Base-by-base conservation (phyloP, 2,329 filamentous ascomycete species). In the Monosporascus cannonballus region DNA sequence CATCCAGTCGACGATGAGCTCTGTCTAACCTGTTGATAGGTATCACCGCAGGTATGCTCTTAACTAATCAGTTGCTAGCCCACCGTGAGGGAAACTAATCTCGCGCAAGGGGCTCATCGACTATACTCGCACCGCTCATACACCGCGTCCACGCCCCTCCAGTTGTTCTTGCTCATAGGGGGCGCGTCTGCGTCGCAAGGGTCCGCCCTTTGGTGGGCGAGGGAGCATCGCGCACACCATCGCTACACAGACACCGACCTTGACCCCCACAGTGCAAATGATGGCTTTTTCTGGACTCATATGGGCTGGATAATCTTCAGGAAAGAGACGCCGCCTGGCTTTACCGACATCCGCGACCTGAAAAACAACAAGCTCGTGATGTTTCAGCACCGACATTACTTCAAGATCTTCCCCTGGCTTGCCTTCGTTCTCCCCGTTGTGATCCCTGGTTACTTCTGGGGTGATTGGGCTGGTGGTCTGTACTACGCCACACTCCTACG, bases 271-370 rank as follows among this genome's bases (percentile, higher is more conserved):
- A 92, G 88, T 24, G 90, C 95, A 63, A 86, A 89, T 74, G 95
- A 95, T 79, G 90, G 90, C 61, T 80, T 94, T 48, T 73, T 90
- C 61, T 93, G 92, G 80, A 90, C 83, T 50, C 87, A 90, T 75
- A 76, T 95, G 53, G 90, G 90, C 64, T 95, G 90, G 90, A 94
- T 95, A 89, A 73, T 95, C 66, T 85, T 95, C 80, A 93, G 93
- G 80, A 90, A 95, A 76, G 93, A 95, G 76, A 89, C 89, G 80
- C 81, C 87, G 57, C 89, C 90, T 64, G 90, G 90, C 65, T 88
- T 90, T 57, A 92, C 89, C 71, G 90, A 95, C 64, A 94, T 95
- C 66, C 86, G 87, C 64, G 90, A 95, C 66, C 76, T 95, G 61
- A 94, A 94, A 75, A 88, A 93, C 69, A 89, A 94, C 66, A 78